Evolutionary conservation across 228 moss, liverwort and hornwort species (phyloP).

Genomic region (Sphagnum fallax): DNA sequence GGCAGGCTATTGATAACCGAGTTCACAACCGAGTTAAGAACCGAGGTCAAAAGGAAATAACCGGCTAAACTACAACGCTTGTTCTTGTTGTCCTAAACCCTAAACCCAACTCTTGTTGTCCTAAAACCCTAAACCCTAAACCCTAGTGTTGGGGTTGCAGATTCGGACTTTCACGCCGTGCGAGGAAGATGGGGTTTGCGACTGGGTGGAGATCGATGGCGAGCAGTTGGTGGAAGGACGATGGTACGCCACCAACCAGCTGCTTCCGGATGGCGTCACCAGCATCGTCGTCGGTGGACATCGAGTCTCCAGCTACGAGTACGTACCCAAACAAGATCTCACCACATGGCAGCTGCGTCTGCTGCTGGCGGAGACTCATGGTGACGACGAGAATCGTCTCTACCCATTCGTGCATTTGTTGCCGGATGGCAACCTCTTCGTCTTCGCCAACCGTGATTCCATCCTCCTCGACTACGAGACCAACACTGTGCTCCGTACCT

Average conservation of each 20-base stretch:
- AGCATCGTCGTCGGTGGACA: constrained; percentile 26
- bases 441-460: constrained; percentile 28
- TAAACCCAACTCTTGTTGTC: too few relatives aligned
- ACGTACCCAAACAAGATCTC: constrained; percentile 6
- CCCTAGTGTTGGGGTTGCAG: constrained; percentile 5
- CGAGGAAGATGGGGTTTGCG: constrained; percentile 33
- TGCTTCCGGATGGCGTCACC: constrained; percentile 28
- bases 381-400: constrained; percentile 10
- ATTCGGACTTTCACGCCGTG: constrained; percentile 61
- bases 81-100: too few relatives aligned
- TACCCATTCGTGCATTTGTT: constrained; percentile 28
- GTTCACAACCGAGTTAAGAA: too few relatives aligned
- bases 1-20: too few relatives aligned
- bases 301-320: constrained; percentile 11
- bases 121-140: too few relatives aligned
- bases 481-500: constrained; percentile 22
- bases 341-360: constrained; percentile 23
- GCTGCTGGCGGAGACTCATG: constrained; percentile 22
- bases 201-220: constrained; percentile 29
- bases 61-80: too few relatives aligned
- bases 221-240: constrained; percentile 17
- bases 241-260: constrained; percentile 41
- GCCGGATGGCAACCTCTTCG: constrained; percentile 26
- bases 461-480: constrained; percentile 22
- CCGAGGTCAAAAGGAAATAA: too few relatives aligned